phyloP scores from a whole-genome alignment of 495 filamentous ascomycete species.

The Talaromyces adpressus region DNA sequence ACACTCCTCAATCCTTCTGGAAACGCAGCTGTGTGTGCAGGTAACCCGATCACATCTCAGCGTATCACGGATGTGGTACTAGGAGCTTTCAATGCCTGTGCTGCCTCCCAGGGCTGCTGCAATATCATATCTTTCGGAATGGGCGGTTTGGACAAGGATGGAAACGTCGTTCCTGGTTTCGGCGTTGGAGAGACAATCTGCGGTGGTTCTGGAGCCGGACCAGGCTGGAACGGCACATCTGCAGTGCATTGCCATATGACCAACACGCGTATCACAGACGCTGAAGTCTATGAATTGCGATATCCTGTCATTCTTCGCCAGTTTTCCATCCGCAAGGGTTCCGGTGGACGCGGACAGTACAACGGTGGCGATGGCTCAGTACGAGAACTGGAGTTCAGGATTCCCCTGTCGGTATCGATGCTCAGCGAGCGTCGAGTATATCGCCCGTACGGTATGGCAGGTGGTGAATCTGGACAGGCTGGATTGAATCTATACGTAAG shows the following conservation, averaged over 20 bases:
- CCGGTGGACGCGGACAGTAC: conserved; percentile 67
- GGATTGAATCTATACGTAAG: conserved; percentile 17
- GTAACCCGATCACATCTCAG: conserved; percentile 91
- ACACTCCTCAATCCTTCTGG: conserved; percentile 82
- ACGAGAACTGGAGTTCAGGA: conserved; percentile 89
- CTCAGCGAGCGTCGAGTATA: conserved; percentile 85
- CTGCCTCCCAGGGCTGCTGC: conserved; percentile 85
- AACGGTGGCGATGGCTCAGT: conserved; percentile 84
- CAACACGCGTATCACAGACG: conserved; percentile 96
- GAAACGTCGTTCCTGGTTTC: conserved; percentile 74
- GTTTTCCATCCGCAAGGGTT: conserved; percentile 66
- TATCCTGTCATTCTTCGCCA: conserved; percentile 84
- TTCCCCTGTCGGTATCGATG: conserved; percentile 82
- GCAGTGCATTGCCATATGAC: conserved; percentile 98
- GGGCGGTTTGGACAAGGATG: conserved; percentile 51
- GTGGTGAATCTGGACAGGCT: conserved; percentile 59
- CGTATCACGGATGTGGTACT: conserved; percentile 93
- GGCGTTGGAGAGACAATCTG: conserved; percentile 99
- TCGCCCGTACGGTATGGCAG: conserved; percentile 79
- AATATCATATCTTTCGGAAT: conserved; percentile 67
- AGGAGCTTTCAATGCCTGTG: conserved; percentile 82
- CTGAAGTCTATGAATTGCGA: conserved; percentile 86
- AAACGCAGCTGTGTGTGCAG: conserved; percentile 87
- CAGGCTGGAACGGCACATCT: conserved; percentile 78
- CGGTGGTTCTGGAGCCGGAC: conserved; percentile 82